These are phyloP conservation scores for Geum urbanum DNA, from an alignment of 306 rosid genomes.

Conservation along the genomic window DNA sequence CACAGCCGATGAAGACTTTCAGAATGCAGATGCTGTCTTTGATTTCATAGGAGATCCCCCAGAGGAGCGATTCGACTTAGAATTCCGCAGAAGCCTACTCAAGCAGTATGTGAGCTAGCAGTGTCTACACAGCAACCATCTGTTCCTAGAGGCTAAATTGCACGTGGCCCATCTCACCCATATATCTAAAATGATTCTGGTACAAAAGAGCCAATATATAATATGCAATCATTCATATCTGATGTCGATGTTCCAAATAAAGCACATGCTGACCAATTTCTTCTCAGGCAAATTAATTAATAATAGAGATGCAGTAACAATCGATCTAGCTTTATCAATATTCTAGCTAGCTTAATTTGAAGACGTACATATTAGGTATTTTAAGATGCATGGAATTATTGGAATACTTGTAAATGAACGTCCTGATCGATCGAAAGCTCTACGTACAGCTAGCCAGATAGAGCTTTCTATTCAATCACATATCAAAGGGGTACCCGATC, in stretches of 20 bases:
- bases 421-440: too few relatives aligned
- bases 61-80: slow-evolving; percentile 84
- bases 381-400: too few relatives aligned
- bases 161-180: background rate
- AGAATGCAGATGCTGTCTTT: slow-evolving; percentile 81
- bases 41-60: slow-evolving; percentile 97
- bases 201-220: too few relatives aligned
- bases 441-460: too few relatives aligned
- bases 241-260: background rate
- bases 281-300: background rate
- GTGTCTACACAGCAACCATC: background rate
- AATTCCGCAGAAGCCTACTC: slow-evolving; percentile 79
- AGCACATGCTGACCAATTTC: background rate
- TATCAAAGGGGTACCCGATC: background rate
- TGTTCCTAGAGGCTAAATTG: background rate
- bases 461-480: too few relatives aligned
- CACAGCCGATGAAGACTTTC: slow-evolving; percentile 83
- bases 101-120: slow-evolving; percentile 75
- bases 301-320: too few relatives aligned
- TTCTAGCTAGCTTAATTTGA: too few relatives aligned
- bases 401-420: too few relatives aligned
- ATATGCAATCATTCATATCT: too few relatives aligned
- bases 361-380: too few relatives aligned
- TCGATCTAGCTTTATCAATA: background rate
- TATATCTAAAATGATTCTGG: too few relatives aligned